phyloP scores from a whole-genome alignment of 2,329 filamentous ascomycete genomes.

The Aquanectria penicillioides region DNA sequence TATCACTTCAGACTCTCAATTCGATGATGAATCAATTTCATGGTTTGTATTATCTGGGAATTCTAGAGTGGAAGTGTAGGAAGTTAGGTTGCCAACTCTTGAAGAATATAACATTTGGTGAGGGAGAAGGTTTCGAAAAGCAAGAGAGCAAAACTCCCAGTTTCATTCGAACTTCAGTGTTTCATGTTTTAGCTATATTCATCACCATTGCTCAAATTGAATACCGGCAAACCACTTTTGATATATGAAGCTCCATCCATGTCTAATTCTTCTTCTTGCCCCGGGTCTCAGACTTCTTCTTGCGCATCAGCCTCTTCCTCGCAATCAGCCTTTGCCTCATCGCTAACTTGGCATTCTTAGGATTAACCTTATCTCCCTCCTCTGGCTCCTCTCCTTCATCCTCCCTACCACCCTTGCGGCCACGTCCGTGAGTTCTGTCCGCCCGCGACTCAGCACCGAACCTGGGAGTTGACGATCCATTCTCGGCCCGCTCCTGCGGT shows the following conservation, averaged over 20 bases:
- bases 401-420: slow-evolving; percentile 28
- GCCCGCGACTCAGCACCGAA: slow-evolving; percentile 25
- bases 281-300: slow-evolving; percentile 65
- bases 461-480: slow-evolving; percentile 10
- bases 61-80: slow-evolving; percentile 4
- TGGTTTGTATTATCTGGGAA: slow-evolving; percentile 1
- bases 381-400: slow-evolving; percentile 18
- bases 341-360: slow-evolving; percentile 49
- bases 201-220: slow-evolving; percentile 16
- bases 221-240: slow-evolving; percentile 23
- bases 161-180: too few species aligned
- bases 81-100: background rate
- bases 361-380: slow-evolving; percentile 46
- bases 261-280: slow-evolving; percentile 46
- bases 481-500: slow-evolving; percentile 35
- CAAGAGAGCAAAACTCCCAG: background rate
- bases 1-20: slow-evolving; percentile 12
- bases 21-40: slow-evolving; percentile 29
- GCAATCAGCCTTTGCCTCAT: slow-evolving; percentile 81
- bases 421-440: slow-evolving; percentile 32
- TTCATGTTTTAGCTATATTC: background rate
- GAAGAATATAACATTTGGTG: background rate
- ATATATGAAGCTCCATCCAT: slow-evolving; percentile 24
- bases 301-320: slow-evolving; percentile 83
- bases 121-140: too few species aligned